phyloP scores from a whole-genome alignment of 495 filamentous ascomycete genomes.

The Clavariopsis aquatica region DNA sequence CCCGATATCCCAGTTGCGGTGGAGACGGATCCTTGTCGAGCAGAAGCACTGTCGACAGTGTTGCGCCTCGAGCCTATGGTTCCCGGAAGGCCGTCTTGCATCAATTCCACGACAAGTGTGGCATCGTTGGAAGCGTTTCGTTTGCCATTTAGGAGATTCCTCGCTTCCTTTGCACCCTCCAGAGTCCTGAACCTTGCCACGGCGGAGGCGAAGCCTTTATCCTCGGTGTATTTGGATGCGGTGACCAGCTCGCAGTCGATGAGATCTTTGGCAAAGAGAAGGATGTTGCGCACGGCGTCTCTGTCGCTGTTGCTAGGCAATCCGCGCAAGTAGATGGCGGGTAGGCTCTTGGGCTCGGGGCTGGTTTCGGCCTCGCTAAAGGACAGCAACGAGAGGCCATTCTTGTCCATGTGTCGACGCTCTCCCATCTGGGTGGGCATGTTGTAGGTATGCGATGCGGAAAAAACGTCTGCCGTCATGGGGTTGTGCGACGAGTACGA shows the following conservation, averaged over 20 bases:
- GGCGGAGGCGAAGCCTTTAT: constrained; percentile 71
- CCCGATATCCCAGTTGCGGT: constrained; percentile 58
- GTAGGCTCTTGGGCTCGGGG: constrained; percentile 33
- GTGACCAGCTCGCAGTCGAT: constrained; percentile 71
- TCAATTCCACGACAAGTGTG: constrained; percentile 76
- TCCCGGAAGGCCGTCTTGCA: constrained; percentile 43
- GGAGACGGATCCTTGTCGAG: constrained; percentile 54
- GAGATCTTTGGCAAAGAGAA: constrained; percentile 82
- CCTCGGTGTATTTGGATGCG: constrained; percentile 62
- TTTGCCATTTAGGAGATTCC: constrained; percentile 76
- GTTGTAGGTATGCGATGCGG: constrained; percentile 32
- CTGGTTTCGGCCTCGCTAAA: constrained; percentile 36
- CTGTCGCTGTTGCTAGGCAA: constrained; percentile 71
- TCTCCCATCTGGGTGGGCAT: constrained; percentile 33
- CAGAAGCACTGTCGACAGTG: constrained; percentile 60
- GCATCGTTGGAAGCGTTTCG: constrained; percentile 71
- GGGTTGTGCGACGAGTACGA: constrained; percentile 27
- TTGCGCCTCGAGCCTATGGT: constrained; percentile 55
- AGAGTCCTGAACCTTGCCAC: constrained; percentile 72
- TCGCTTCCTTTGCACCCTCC: constrained; percentile 74
- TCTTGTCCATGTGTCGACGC: constrained; percentile 33
- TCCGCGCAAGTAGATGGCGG: constrained; percentile 70
- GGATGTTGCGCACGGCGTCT: constrained; percentile 75
- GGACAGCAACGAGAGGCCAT: constrained; percentile 32
- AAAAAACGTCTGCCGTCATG: constrained; percentile 39